A percentile compares a stretch with the other conserved stretches of the same genome.
Evolutionary conservation across 2,329 filamentous ascomycete genomes (phyloP).

Genomic region (Plenodomus biglobosus): DNA sequence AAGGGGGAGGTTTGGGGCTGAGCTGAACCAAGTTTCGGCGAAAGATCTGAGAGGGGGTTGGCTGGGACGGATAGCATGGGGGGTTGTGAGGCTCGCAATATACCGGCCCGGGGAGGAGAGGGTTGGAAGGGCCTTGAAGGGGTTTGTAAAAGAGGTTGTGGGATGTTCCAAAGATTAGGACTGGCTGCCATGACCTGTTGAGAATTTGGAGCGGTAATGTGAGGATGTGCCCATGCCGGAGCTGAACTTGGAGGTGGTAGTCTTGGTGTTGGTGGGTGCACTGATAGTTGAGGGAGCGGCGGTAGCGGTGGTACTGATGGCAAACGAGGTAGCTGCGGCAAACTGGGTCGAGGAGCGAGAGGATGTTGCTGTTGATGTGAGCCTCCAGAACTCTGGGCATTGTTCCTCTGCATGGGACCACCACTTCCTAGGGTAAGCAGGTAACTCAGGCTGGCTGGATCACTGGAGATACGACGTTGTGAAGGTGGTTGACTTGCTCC

Average conservation of each 20-base stretch:
- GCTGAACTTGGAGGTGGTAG: background rate
- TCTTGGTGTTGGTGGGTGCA: background rate
- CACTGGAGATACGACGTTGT: background rate
- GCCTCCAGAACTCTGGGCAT: background rate
- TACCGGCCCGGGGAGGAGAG: slow-evolving; percentile 6
- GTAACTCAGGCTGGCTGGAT: background rate
- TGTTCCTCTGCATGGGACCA: background rate
- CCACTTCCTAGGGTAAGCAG: background rate
- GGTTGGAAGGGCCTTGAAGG: background rate
- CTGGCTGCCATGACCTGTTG: background rate
- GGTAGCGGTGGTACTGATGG: background rate
- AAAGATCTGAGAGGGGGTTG: slow-evolving; percentile 9
- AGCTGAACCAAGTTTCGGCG: slow-evolving; percentile 3
- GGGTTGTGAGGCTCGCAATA: slow-evolving; percentile 17
- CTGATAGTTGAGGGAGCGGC: background rate
- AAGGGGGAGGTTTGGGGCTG: slow-evolving; percentile 17
- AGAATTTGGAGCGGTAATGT: background rate
- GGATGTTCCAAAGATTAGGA: background rate
- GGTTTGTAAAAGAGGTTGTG: background rate
- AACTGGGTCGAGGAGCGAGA: background rate
- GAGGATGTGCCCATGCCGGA: background rate
- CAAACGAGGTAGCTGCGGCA: background rate
- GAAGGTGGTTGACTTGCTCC: background rate
- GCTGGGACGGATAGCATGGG: slow-evolving; percentile 7
- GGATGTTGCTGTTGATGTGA: background rate